These are phyloP conservation scores for Colletotrichum tabaci DNA, from an alignment of 2,329 filamentous ascomycete species.

Conservation along the genomic window DNA sequence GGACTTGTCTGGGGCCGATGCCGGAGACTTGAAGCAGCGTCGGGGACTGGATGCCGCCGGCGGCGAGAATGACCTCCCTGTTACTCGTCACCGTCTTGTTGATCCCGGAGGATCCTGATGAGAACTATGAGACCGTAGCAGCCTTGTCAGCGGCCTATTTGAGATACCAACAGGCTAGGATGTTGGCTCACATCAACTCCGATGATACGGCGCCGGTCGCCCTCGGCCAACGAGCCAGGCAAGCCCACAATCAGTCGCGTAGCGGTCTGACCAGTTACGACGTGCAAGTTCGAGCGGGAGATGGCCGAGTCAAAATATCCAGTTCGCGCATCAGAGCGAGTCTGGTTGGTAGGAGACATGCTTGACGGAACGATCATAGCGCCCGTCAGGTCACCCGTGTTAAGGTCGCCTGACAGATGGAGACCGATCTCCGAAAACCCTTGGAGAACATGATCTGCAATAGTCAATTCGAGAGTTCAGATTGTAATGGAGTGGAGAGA, in stretches of 20 bases:
- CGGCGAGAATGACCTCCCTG: conserved; percentile 60
- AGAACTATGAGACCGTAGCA: conserved; percentile 10
- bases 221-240: conserved; percentile 30
- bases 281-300: conserved; percentile 55
- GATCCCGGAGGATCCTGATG: conserved; percentile 13
- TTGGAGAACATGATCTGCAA: conserved; percentile 54
- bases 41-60: conserved; percentile 59
- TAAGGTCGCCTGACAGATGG: conserved; percentile 53
- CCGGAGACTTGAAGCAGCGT: conserved; percentile 60
- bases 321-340: conserved; percentile 57
- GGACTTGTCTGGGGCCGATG: conserved; percentile 49
- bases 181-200: conserved; percentile 56
- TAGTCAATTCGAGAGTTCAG: background rate
- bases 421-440: conserved; percentile 56
- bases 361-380: conserved; percentile 55
- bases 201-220: conserved; percentile 43
- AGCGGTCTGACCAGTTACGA: conserved; percentile 56
- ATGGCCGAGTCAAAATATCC: conserved; percentile 57
- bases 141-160: background rate
- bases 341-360: conserved; percentile 56
- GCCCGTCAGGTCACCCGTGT: conserved; percentile 55
- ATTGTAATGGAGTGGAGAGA: rapidly evolving
- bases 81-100: conserved; percentile 32
- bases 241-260: conserved; percentile 52
- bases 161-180: background rate